phyloP scores from a whole-genome alignment of 345 rosid species.

The Acer negundo region DNA sequence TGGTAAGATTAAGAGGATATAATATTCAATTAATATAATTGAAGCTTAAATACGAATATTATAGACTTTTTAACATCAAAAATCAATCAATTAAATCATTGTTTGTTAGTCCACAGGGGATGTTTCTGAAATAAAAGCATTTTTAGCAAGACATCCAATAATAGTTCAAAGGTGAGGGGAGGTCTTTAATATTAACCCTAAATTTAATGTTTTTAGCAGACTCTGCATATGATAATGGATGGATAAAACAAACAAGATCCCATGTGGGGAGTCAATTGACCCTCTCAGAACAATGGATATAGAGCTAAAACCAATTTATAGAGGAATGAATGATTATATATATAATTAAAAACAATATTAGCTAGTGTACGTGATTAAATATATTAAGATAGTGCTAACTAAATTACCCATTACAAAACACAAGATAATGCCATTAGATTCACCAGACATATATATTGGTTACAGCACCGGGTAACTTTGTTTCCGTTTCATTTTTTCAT shows the following conservation, averaged over 20 bases:
- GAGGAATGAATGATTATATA: conserved; percentile 10
- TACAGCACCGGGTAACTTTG: conserved; percentile 11
- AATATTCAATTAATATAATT: too few species aligned
- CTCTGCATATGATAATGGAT: conserved; percentile 15
- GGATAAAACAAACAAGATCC: conserved; percentile 33
- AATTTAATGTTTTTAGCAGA: conserved; percentile 5
- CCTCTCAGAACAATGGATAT: conserved; percentile 24
- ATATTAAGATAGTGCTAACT: not conserved
- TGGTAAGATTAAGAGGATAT: too few species aligned
- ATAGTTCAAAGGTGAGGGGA: too few species aligned
- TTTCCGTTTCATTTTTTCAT: conserved; percentile 1
- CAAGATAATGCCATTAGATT: conserved; percentile 9
- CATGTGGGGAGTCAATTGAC: conserved; percentile 53
- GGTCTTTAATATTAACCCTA: too few species aligned
- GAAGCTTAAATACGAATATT: too few species aligned
- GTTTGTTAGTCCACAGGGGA: too few species aligned
- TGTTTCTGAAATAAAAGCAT: too few species aligned
- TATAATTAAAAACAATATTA: too few species aligned
- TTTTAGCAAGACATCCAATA: too few species aligned
- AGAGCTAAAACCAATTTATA: conserved; percentile 25
- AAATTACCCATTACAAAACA: not conserved
- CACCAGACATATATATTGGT: conserved; percentile 12
- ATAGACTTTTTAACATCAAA: too few species aligned
- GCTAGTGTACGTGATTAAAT: too few species aligned
- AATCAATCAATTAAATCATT: too few species aligned